Conservation (phyloP, 768 basidiomycete species). For the Xerocomus brunneocitrinus region DNA sequence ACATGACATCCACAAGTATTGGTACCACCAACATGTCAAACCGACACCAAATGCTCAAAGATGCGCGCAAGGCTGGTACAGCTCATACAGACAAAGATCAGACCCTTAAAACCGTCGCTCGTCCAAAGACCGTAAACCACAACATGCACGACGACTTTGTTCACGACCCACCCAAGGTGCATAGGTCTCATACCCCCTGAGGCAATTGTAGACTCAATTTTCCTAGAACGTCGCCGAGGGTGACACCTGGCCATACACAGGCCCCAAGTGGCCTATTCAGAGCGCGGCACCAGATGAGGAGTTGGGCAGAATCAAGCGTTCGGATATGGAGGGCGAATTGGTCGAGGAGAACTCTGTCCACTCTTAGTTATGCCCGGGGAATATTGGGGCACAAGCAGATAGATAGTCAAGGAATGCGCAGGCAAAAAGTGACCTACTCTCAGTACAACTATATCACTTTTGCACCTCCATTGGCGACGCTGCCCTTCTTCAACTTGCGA, state of each 20-base stretch:
- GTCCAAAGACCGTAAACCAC: conserved; percentile 13
- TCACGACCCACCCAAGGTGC: not conserved
- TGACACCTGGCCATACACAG: not conserved
- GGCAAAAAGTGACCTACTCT: conserved; percentile 4
- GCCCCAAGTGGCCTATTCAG: conserved; percentile 22
- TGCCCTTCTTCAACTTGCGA: conserved; percentile 64
- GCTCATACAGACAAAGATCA: not conserved
- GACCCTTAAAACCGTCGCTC: not conserved
- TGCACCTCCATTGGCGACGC: conserved; percentile 25
- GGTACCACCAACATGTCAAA: not conserved
- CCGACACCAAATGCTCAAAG: not conserved
- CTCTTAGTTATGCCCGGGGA: not conserved
- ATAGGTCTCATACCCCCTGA: not conserved
- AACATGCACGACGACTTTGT: conserved; percentile 35
- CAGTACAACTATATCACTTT: conserved; percentile 28
- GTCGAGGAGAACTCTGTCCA: conserved; percentile 24
- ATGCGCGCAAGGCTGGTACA: not conserved
- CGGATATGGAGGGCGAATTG: conserved; percentile 15
- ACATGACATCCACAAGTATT: conserved; percentile 1
- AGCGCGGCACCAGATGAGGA: conserved; percentile 6
- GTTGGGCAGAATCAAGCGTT: conserved; percentile 15
- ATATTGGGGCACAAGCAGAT: not conserved
- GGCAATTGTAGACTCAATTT: not conserved
- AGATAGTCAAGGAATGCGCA: conserved; percentile 16
- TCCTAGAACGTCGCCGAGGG: conserved; percentile 14